Conservation (phyloP, 2,329 filamentous ascomycete genomes). For the Aspergillus cejpii region DNA sequence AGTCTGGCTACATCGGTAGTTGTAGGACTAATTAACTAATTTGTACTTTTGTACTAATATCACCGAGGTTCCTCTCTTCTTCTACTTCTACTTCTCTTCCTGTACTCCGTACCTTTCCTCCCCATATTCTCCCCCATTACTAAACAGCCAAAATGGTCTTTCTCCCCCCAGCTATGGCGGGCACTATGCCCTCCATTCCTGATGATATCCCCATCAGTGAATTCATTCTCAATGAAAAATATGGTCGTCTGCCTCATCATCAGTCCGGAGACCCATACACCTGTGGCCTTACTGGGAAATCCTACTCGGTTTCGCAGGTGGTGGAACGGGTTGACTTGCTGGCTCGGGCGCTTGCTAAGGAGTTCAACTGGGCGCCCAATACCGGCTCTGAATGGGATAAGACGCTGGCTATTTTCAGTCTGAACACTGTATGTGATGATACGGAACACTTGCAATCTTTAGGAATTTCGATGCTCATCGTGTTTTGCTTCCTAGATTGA, state of each 20-base stretch:
- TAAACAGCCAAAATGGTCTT: constrained; percentile 40
- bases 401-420: constrained; percentile 66
- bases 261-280: constrained; percentile 66
- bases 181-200: constrained; percentile 51
- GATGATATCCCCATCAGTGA: constrained; percentile 68
- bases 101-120: neutral
- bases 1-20: too few relatives aligned
- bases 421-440: constrained; percentile 66
- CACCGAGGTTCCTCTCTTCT: neutral
- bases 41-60: neutral
- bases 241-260: constrained; percentile 59
- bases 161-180: constrained; percentile 35
- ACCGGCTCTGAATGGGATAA: constrained; percentile 74
- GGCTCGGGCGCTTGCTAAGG: constrained; percentile 61
- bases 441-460: neutral
- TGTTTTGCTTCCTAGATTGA: constrained; percentile 68
- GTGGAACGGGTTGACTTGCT: constrained; percentile 60
- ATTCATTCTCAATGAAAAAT: constrained; percentile 67
- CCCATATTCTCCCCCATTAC: neutral
- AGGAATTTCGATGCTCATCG: too few relatives aligned
- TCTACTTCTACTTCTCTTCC: neutral
- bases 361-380: constrained; percentile 64
- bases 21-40: too few relatives aligned
- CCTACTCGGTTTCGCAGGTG: constrained; percentile 58
- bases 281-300: constrained; percentile 65